These are phyloP conservation scores for Aspergillus thermomutatus DNA, from an alignment of 2,329 filamentous ascomycete genomes.

Conservation along the genomic window DNA sequence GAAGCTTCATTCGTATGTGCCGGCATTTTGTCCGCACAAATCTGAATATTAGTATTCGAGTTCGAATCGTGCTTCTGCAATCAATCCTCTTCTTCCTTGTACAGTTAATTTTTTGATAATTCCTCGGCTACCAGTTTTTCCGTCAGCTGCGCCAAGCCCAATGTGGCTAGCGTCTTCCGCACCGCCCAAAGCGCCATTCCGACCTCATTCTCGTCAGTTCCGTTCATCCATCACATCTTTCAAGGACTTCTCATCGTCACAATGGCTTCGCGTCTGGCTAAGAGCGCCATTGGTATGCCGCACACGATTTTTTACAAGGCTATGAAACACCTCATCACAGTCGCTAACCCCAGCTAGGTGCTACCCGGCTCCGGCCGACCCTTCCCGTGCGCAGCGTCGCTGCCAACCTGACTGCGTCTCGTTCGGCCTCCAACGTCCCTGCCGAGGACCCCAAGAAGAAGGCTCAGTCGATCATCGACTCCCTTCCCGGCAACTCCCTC, in stretches of 20 bases:
- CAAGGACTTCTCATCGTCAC: constrained; percentile 61
- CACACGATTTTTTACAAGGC: constrained; percentile 21
- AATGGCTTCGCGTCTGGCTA: constrained; percentile 98
- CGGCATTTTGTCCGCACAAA: constrained; percentile 33
- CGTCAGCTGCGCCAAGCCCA: constrained; percentile 23
- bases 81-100: not conserved
- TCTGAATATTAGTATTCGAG: constrained; percentile 48
- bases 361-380: constrained; percentile 82
- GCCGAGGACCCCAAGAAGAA: constrained; percentile 91
- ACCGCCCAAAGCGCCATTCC: constrained; percentile 37
- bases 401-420: constrained; percentile 65
- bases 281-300: constrained; percentile 86
- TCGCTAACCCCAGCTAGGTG: constrained; percentile 60
- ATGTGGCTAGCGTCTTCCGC: constrained; percentile 34
- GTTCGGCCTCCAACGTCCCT: constrained; percentile 73
- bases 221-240: constrained; percentile 39
- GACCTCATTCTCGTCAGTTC: constrained; percentile 40
- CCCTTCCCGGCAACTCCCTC: constrained; percentile 86
- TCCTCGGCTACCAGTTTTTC: constrained; percentile 33
- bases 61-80: not conserved
- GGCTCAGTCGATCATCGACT: constrained; percentile 91
- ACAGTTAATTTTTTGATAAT: constrained; percentile 26
- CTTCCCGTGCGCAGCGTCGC: constrained; percentile 72
- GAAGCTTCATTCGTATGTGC: constrained; percentile 16
- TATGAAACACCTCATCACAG: constrained; percentile 15